Base-by-base conservation (phyloP, 371 early-diverging fungal species). In the Thermomucor indicae-seudaticae region DNA sequence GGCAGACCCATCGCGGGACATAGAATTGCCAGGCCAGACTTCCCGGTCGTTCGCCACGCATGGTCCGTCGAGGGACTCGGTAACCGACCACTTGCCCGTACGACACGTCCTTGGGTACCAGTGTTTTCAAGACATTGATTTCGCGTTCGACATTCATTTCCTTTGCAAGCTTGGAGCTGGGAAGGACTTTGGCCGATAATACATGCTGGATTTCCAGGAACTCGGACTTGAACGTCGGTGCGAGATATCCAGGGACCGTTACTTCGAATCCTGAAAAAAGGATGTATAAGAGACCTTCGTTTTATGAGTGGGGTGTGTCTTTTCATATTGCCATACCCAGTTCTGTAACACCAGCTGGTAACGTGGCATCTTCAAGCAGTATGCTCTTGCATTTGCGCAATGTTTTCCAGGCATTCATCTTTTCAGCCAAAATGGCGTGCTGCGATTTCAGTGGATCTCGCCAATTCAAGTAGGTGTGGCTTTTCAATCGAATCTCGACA, bases 261-360 rank as follows among this genome's bases (percentile, higher is more conserved):
- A 68, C 40, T 49, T 64, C 65, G 48, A 68, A 68, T 6, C 65
- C 63, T 57, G 30, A 22, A 27, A 24, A 34, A 20, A 39, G 35
- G 16, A 23, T 14, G 25, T n/a, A n/a, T n/a, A n/a, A n/a, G n/a
- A n/a, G n/a, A n/a, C n/a, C n/a, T n/a, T n/a, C n/a, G n/a, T n/a
- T n/a, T n/a, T n/a, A n/a, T n/a, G n/a, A n/a, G n/a, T n/a, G n/a
- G n/a, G n/a, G n/a, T n/a, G n/a, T n/a, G n/a, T n/a, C n/a, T n/a
- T n/a, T n/a, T n/a, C n/a, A n/a, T n/a, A 19, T 35, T 30, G 12
- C 5, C 17, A 31, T 47, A 60, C 60, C 67, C 14, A 68, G 47
- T 27, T 68, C 64, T 20, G 69, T 64, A 2, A 64, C 60, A 12
- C 65, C 69, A 2, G 58, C 43, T 10, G 62, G 69, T n/a, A 68